Conservation (phyloP, 106 monocot genomes). For the Acorus calamus region DNA sequence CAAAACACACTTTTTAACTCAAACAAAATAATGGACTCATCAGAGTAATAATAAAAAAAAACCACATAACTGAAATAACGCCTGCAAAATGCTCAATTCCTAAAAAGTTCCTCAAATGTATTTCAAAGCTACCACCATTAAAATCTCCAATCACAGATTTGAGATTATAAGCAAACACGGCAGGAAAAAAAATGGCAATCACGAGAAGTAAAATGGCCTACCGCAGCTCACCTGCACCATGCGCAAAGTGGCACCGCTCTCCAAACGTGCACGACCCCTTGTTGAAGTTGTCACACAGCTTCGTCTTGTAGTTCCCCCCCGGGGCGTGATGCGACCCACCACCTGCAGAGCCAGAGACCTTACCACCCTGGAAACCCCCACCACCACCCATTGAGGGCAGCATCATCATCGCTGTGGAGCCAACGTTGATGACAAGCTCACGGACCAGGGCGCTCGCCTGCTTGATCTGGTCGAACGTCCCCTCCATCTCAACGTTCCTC, state of each 20-base stretch:
- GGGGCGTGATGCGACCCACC: neutral
- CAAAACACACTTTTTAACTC: no score
- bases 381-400: neutral
- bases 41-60: no score
- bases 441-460: constrained; percentile 52
- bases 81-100: no score
- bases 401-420: constrained; percentile 5
- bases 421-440: constrained; percentile 45
- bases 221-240: constrained; percentile 52
- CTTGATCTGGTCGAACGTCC: constrained; percentile 68
- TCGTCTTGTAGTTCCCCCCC: constrained; percentile 49
- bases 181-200: no score
- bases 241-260: constrained; percentile 68
- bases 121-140: no score
- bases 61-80: no score
- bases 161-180: no score
- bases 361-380: neutral
- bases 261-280: constrained; percentile 72
- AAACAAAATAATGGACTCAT: no score
- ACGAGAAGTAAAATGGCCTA: constrained; percentile 5
- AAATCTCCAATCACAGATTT: no score
- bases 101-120: no score
- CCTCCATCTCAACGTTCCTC: constrained; percentile 72
- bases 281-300: constrained; percentile 60
- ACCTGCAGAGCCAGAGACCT: neutral